A percentile compares a stretch with the other conserved stretches of the same genome.
phyloP scores from a whole-genome alignment of 2,329 filamentous ascomycete species.

The Simplicillium sp. region DNA sequence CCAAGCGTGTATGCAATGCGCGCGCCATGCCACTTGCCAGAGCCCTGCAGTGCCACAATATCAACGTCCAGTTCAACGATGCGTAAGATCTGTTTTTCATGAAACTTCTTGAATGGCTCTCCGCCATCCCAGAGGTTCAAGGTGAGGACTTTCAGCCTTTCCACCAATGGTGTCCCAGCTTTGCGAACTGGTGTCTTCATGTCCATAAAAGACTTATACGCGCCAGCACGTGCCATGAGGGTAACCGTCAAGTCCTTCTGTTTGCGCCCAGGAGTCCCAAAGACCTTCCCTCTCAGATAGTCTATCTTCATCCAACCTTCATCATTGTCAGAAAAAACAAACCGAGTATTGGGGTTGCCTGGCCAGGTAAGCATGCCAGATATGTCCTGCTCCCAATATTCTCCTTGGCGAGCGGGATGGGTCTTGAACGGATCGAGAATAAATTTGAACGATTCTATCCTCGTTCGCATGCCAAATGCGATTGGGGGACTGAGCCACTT shows the following conservation, averaged over 20 bases:
- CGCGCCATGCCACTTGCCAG: slow-evolving; percentile 16
- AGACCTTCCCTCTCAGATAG: slow-evolving; percentile 16
- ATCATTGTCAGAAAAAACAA: slow-evolving; percentile 11
- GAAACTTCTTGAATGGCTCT: slow-evolving; percentile 22
- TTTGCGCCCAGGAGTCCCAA: slow-evolving; percentile 15
- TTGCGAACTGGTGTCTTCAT: slow-evolving; percentile 21
- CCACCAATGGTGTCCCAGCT: slow-evolving; percentile 16
- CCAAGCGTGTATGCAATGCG: slow-evolving; percentile 27
- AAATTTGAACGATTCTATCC: slow-evolving; percentile 11
- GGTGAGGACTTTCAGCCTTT: slow-evolving; percentile 22
- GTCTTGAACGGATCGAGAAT: slow-evolving; percentile 17
- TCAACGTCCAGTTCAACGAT: slow-evolving; percentile 20
- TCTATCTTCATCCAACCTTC: slow-evolving; percentile 21
- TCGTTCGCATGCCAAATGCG: slow-evolving; percentile 14
- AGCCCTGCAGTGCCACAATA: slow-evolving; percentile 27
- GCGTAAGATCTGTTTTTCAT: slow-evolving; percentile 26
- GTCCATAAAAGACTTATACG: slow-evolving; percentile 12
- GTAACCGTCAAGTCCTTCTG: slow-evolving; percentile 14
- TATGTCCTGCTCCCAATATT: slow-evolving; percentile 20
- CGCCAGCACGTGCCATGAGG: slow-evolving; percentile 7
- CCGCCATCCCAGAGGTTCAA: slow-evolving; percentile 31
- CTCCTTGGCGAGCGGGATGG: slow-evolving; percentile 23
- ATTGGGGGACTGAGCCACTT: slow-evolving; percentile 23
- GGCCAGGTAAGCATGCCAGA: slow-evolving; percentile 19
- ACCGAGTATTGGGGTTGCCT: slow-evolving; percentile 16